phyloP scores from a whole-genome alignment of 495 filamentous ascomycete species.

The Penicillium lagena region DNA sequence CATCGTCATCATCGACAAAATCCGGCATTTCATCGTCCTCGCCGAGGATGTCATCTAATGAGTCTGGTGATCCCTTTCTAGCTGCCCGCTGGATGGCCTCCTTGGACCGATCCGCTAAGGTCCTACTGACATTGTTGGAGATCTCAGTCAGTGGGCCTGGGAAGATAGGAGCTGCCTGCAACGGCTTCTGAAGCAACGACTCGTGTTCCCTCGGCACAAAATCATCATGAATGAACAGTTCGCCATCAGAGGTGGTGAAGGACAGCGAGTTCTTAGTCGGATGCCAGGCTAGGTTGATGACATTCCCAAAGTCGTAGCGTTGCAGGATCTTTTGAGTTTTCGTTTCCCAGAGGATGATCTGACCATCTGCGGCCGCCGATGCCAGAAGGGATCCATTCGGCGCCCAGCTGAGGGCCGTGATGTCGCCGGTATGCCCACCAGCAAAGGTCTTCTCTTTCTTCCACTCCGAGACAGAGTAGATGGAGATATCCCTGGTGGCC shows the following conservation, averaged over 20 bases:
- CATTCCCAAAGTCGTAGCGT: slow-evolving; percentile 68
- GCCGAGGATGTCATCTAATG: slow-evolving; percentile 52
- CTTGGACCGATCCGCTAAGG: slow-evolving; percentile 50
- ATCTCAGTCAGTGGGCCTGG: slow-evolving; percentile 71
- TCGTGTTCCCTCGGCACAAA: slow-evolving; percentile 65
- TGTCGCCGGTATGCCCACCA: slow-evolving; percentile 74
- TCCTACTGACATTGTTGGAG: slow-evolving; percentile 54
- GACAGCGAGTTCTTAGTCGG: slow-evolving; percentile 80
- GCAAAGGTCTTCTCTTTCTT: slow-evolving; percentile 72
- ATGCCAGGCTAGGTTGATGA: slow-evolving; percentile 87
- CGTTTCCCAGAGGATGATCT: slow-evolving; percentile 81
- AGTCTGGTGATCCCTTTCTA: slow-evolving; percentile 46
- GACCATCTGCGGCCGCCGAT: slow-evolving; percentile 75
- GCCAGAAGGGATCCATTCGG: slow-evolving; percentile 86
- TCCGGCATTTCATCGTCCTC: slow-evolving; percentile 55
- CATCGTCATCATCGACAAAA: slow-evolving; percentile 93
- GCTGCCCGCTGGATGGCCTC: slow-evolving; percentile 34
- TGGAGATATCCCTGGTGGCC: slow-evolving; percentile 74
- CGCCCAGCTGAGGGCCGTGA: slow-evolving; percentile 86
- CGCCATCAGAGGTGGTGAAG: slow-evolving; percentile 85
- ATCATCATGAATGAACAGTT: slow-evolving; percentile 79
- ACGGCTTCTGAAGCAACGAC: slow-evolving; percentile 50
- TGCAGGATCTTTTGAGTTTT: slow-evolving; percentile 67
- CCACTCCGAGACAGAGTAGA: slow-evolving; percentile 82
- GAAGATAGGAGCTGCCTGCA: slow-evolving; percentile 79